Evolutionary conservation across 805 yeast genomes (phyloP).

Genomic region (Cyberlindnera misumaiensis): DNA sequence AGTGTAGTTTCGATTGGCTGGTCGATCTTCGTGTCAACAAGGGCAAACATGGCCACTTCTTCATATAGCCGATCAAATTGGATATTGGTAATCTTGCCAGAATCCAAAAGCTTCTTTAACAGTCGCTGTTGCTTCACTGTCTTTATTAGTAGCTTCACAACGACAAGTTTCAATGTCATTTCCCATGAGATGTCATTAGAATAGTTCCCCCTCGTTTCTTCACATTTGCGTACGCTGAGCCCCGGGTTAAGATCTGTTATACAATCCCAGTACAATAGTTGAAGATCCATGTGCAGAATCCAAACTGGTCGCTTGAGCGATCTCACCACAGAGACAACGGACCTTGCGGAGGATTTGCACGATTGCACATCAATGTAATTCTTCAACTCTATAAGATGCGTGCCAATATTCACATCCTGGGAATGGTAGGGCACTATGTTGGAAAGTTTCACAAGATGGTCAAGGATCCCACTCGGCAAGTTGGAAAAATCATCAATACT

Average conservation of each 20-base stretch:
- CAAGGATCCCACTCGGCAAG: conserved; percentile 10
- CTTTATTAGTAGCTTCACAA: conserved; percentile 15
- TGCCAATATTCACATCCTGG: conserved; percentile 7
- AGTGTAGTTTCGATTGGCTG: conserved; percentile 1
- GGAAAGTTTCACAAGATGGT: conserved; percentile 17
- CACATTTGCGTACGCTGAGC: conserved; percentile 3
- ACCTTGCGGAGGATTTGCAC: conserved; percentile 14
- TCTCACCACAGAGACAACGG: conserved; percentile 15
- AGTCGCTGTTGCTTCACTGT: conserved; percentile 14
- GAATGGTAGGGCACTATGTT: conserved; percentile 21
- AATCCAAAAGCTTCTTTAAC: conserved; percentile 1
- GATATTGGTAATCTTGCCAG: conserved; percentile 1
- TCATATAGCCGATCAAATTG: conserved; percentile 12
- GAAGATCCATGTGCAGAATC: conserved; percentile 12
- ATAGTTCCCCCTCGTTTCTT: conserved; percentile 2
- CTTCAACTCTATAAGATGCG: conserved; percentile 2
- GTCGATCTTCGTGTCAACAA: conserved; percentile 13
- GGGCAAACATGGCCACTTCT: conserved; percentile 12
- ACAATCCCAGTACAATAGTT: conserved; percentile 17
- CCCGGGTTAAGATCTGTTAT: conserved; percentile 13
- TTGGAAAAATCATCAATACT: conserved; percentile 5
- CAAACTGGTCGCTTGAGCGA: conserved; percentile 12
- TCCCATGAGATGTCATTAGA: neutral
- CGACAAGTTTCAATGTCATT: conserved; percentile 10
- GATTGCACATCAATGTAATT: conserved; percentile 9